Evolutionary conservation across 2,329 filamentous ascomycete species (phyloP).

Genomic region (Ophiostoma montium): DNA sequence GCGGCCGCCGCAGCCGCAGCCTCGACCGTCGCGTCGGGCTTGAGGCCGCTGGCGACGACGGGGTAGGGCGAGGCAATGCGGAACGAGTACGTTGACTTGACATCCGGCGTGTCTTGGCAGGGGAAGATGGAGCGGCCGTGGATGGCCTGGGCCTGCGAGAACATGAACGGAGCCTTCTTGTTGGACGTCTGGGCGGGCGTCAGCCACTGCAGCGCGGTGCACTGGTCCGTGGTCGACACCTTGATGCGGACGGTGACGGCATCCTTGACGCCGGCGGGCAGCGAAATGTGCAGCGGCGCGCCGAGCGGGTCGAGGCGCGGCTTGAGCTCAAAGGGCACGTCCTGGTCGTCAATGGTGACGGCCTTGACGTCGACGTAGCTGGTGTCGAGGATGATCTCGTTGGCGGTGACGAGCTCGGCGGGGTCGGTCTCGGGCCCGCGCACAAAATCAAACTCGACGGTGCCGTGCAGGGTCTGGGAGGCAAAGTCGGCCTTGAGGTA

Average conservation of each 20-base stretch:
- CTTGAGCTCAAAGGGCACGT: slow-evolving; percentile 30
- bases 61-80: slow-evolving; percentile 74
- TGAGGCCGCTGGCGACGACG: slow-evolving; percentile 80
- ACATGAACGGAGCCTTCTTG: slow-evolving; percentile 94
- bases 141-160: slow-evolving; percentile 95
- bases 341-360: slow-evolving; percentile 34
- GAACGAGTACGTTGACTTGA: slow-evolving; percentile 91
- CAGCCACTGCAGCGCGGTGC: slow-evolving; percentile 91
- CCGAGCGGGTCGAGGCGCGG: slow-evolving; percentile 61
- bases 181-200: slow-evolving; percentile 87
- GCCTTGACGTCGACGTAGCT: slow-evolving; percentile 60
- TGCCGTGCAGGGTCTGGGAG: slow-evolving; percentile 60
- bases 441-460: slow-evolving; percentile 62
- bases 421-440: slow-evolving; percentile 31
- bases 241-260: slow-evolving; percentile 46
- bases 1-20: not conserved
- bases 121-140: slow-evolving; percentile 89
- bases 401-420: slow-evolving; percentile 40
- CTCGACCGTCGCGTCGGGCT: slow-evolving; percentile 19
- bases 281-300: slow-evolving; percentile 51
- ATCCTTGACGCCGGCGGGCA: slow-evolving; percentile 40
- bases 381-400: slow-evolving; percentile 75
- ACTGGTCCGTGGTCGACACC: slow-evolving; percentile 70
- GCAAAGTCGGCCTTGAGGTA: slow-evolving; percentile 76
- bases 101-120: slow-evolving; percentile 93